Evolutionary conservation across 2,329 filamentous ascomycete genomes (phyloP).

Genomic region (Alternaria postmessia): DNA sequence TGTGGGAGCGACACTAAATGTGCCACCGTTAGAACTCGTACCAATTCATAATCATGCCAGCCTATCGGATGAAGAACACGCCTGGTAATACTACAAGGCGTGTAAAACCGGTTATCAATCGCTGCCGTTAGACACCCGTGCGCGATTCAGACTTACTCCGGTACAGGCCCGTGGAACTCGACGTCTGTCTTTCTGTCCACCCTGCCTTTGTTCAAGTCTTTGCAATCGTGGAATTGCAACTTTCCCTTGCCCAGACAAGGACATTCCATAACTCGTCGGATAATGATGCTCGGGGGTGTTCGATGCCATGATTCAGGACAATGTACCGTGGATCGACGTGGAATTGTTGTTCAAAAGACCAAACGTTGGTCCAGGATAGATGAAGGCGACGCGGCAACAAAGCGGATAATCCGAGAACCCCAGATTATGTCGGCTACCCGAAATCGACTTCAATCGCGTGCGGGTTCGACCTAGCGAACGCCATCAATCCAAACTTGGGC

Average conservation of each 20-base stretch:
- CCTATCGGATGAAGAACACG: conserved; percentile 8
- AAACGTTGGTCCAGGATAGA: conserved; percentile 10
- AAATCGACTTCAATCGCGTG: conserved; percentile 16
- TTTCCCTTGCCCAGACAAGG: conserved; percentile 28
- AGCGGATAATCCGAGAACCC: conserved; percentile 4
- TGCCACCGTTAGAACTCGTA: conserved; percentile 20
- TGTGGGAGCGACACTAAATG: conserved; percentile 48
- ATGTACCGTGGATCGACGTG: conserved; percentile 9
- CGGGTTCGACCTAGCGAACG: conserved; percentile 18
- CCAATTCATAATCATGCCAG: not conserved
- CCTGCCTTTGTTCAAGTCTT: conserved; percentile 19
- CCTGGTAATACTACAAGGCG: not conserved
- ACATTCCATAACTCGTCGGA: conserved; percentile 14
- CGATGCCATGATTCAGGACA: conserved; percentile 20
- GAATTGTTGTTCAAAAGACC: conserved; percentile 11
- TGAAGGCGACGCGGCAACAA: conserved; percentile 7
- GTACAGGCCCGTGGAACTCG: conserved; percentile 42
- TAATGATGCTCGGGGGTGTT: conserved; percentile 12
- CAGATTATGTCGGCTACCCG: not conserved
- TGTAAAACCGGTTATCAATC: not conserved
- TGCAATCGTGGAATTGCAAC: conserved; percentile 46
- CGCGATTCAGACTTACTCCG: conserved; percentile 29
- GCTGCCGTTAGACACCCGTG: not conserved
- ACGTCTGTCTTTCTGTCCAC: conserved; percentile 30
- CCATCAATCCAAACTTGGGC: conserved; percentile 15